phyloP scores from a whole-genome alignment of 2,329 filamentous ascomycete species.

The Colletotrichum sp. region DNA sequence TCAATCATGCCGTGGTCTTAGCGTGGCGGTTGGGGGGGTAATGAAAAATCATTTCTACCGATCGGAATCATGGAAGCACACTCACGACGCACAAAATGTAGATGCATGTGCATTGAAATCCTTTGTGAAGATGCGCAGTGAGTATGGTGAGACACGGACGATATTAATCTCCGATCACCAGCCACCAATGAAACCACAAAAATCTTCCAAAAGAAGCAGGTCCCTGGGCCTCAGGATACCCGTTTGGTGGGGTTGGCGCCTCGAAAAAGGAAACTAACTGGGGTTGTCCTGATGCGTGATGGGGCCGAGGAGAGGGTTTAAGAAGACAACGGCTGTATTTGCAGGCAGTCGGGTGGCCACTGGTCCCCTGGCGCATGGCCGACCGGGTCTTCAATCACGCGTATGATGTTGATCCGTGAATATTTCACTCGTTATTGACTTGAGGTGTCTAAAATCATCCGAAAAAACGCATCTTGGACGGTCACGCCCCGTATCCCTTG shows the following conservation, averaged over 20 bases:
- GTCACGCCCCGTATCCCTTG: neutral
- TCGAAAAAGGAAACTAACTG: neutral
- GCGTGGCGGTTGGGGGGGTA: neutral
- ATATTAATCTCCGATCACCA: neutral
- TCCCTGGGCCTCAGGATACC: neutral
- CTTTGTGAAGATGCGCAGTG: neutral
- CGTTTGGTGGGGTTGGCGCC: neutral
- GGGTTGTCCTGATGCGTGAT: neutral
- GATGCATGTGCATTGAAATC: neutral
- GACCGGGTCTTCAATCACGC: neutral
- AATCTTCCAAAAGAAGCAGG: neutral
- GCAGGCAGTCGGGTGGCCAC: neutral
- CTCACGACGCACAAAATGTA: neutral
- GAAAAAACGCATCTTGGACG: neutral
- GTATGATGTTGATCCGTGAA: neutral
- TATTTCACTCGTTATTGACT: neutral
- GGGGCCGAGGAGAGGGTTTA: neutral
- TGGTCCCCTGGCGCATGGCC: neutral
- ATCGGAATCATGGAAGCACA: neutral
- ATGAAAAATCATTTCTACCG: neutral
- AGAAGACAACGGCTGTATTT: neutral
- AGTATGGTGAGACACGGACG: neutral
- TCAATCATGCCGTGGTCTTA: neutral
- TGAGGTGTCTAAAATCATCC: neutral
- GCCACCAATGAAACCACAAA: neutral